Evolutionary conservation across 2,329 filamentous ascomycete genomes (phyloP).

Genomic region (Amauroascus verrucosus): DNA sequence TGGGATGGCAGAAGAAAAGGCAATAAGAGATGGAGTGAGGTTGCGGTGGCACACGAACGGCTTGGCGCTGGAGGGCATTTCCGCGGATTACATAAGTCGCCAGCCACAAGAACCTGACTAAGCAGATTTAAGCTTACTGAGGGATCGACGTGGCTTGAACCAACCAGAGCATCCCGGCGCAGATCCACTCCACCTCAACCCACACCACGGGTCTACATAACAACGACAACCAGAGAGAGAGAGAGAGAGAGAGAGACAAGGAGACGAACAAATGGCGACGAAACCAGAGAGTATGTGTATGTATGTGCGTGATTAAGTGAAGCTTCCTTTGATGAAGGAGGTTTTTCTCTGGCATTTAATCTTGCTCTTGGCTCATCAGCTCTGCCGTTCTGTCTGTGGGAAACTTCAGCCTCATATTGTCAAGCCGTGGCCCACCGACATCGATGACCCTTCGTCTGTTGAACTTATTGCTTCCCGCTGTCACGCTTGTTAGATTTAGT

Average conservation of each 20-base stretch:
- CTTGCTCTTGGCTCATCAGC: neutral
- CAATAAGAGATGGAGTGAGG: neutral
- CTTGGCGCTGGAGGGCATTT: slow-evolving; percentile 3
- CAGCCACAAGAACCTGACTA: slow-evolving; percentile 2
- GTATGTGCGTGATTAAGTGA: too few species aligned
- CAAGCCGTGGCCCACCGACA: too few species aligned
- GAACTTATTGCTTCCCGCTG: neutral
- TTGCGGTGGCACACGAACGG: slow-evolving; percentile 1
- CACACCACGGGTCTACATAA: neutral
- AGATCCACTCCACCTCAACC: slow-evolving; percentile 6
- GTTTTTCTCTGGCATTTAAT: too few species aligned
- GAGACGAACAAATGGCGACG: too few species aligned
- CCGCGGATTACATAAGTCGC: slow-evolving; percentile 6
- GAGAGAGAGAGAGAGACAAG: too few species aligned
- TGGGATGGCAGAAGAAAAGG: neutral
- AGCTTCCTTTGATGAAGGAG: too few species aligned
- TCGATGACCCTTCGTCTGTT: neutral
- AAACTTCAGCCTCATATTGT: too few species aligned
- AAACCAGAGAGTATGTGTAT: too few species aligned
- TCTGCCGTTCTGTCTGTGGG: too few species aligned
- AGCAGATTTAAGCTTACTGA: slow-evolving; percentile 11
- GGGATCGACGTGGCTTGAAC: slow-evolving; percentile 9
- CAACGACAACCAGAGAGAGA: neutral
- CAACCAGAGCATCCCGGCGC: neutral
- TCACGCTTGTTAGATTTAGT: neutral